Base-by-base conservation (phyloP, 805 yeast genomes). In the Sporopachydermia quercuum region DNA sequence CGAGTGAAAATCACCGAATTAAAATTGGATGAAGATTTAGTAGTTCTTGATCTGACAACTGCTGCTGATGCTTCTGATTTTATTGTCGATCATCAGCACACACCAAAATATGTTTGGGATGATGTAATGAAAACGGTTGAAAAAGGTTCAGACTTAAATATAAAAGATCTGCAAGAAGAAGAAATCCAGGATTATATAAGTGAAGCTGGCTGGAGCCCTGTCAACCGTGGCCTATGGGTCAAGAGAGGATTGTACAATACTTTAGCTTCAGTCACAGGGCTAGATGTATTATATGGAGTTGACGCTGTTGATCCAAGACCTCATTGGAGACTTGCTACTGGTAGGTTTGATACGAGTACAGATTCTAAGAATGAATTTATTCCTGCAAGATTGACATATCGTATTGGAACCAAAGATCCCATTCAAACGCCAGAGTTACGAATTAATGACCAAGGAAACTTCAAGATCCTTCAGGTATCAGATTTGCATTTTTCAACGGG, bases 401-500 rank as follows among this genome's bases (percentile, higher is more conserved):
- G 30, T 23, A 23, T 23, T n/a, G 43, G 39, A 16, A 35, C 51
- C 46, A 11, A 42, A 13, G 16, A 39, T 37, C 41, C 38, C 37
- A 11, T 42, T 43, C 39, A 43, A 37, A 35, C 39, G 23, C 61
- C 64, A 2, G 40, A 42, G 4, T 56, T 74, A 35, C 58, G 61
- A 38, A 52, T 67, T 13, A 49, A 58, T 6, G 44, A 58, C 2
- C 52, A 67, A 15, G 74, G 74, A 3, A 69, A 64, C 40, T 83
- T 78, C 58, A 89, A 81, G 55, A 78, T 91, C 35, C 58, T 85
- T 6, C 98, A 91, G 57, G 73, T 89, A 3, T 94, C 96, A 1
- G 97, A 91, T 55, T 62, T 89, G 42, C 98, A 91, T 58, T 78
- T 81, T 54, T 70, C 91, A n/a, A 80, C 94, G 0, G 87, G 86